Conservation (phyloP, 1,139 yeast genomes). For the Geotrichum klebahnii region DNA sequence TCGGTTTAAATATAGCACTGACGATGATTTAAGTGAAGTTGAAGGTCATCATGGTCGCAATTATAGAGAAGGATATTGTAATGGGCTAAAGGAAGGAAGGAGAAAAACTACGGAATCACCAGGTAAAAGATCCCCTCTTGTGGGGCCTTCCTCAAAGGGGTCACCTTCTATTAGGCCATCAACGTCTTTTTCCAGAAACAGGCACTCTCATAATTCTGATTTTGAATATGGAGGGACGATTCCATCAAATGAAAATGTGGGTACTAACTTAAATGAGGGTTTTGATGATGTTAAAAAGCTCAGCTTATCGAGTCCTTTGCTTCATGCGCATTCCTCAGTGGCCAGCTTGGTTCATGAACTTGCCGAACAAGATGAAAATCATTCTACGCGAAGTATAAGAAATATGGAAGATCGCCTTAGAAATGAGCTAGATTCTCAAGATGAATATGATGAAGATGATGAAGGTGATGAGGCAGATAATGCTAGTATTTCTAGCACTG, state of each 20-base stretch:
- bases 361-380: slow-evolving; percentile 19
- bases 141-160: not conserved
- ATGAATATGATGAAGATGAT: slow-evolving; percentile 35
- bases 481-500: slow-evolving; percentile 50
- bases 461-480: slow-evolving; percentile 40
- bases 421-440: slow-evolving; percentile 27
- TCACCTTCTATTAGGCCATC: not conserved
- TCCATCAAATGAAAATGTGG: not conserved
- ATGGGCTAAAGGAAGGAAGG: slow-evolving; percentile 50
- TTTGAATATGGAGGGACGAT: not conserved
- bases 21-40: slow-evolving; percentile 65
- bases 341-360: slow-evolving; percentile 18
- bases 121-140: slow-evolving; percentile 1
- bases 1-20: slow-evolving; percentile 45
- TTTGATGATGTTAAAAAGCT: slow-evolving; percentile 22
- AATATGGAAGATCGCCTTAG: slow-evolving; percentile 24
- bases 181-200: slow-evolving; percentile 17
- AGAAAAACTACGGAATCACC: slow-evolving; percentile 16
- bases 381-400: slow-evolving; percentile 11
- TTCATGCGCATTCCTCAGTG: not conserved
- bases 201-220: too few relatives aligned
- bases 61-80: slow-evolving; percentile 67
- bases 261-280: not conserved
- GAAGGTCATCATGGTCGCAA: slow-evolving; percentile 58
- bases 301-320: slow-evolving; percentile 17